phyloP scores from a whole-genome alignment of 2,329 filamentous ascomycete genomes.

The Neonectria punicea region DNA sequence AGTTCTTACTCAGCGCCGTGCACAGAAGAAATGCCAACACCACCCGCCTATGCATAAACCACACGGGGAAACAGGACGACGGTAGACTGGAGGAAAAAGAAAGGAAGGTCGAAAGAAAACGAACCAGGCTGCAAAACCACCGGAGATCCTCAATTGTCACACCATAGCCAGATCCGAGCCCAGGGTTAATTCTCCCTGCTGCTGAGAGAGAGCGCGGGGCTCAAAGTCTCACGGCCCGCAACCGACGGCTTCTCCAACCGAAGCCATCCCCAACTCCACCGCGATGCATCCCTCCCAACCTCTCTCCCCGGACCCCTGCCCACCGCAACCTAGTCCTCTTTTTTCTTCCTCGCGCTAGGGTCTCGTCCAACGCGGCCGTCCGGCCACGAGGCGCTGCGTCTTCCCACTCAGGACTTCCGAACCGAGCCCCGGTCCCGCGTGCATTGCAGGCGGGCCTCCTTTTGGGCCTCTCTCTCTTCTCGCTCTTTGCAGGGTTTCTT shows the following conservation, averaged over 20 bases:
- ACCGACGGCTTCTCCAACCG: constrained; percentile 2
- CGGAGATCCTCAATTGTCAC: background rate
- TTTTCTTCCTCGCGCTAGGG: constrained; percentile 18
- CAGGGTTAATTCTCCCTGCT: background rate
- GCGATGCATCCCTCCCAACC: background rate
- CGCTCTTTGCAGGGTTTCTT: background rate
- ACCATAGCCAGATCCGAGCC: background rate
- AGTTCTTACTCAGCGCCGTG: no score
- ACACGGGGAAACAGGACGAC: background rate
- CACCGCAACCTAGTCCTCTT: background rate
- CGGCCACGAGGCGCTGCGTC: constrained; percentile 3
- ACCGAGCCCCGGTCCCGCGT: background rate
- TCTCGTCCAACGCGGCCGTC: constrained; percentile 22
- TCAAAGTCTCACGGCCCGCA: background rate
- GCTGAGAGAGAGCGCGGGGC: background rate
- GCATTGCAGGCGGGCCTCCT: background rate
- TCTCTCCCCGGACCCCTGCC: background rate
- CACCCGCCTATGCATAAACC: constrained; percentile 1
- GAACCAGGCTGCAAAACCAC: constrained; percentile 10
- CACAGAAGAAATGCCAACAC: no score
- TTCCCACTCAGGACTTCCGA: background rate
- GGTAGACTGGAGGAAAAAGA: background rate
- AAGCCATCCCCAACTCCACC: background rate
- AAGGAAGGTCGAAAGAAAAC: background rate
- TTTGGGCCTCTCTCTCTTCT: background rate